Evolutionary conservation across 2,329 filamentous ascomycete genomes (phyloP).

Genomic region (Ophiostoma montium): DNA sequence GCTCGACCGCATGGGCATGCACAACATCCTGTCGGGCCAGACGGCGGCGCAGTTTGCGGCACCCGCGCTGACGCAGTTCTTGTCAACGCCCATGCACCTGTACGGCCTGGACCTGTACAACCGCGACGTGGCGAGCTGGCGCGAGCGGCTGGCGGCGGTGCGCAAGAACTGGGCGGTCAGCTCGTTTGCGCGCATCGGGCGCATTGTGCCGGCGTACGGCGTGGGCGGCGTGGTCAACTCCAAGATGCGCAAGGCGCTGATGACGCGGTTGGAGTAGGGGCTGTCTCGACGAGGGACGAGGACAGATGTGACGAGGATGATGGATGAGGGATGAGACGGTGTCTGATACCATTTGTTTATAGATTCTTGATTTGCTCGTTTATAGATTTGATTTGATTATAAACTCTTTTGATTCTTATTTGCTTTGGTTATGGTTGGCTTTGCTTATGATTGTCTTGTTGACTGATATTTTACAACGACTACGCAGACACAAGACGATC

Average conservation of each 20-base stretch:
- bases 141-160: constrained; percentile 53
- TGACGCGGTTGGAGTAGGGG: constrained; percentile 39
- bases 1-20: constrained; percentile 18
- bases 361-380: too few species aligned
- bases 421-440: too few species aligned
- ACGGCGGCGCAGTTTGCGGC: constrained; percentile 66
- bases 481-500: background rate
- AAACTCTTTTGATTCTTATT: too few species aligned
- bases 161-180: constrained; percentile 63
- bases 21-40: constrained; percentile 30
- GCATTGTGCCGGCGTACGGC: constrained; percentile 82
- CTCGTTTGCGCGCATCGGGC: constrained; percentile 59
- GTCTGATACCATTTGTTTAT: too few species aligned
- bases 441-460: too few species aligned
- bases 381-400: too few species aligned
- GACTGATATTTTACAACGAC: too few species aligned
- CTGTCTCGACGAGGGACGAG: background rate
- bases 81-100: constrained; percentile 73
- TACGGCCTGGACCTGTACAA: constrained; percentile 82
- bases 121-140: constrained; percentile 33
- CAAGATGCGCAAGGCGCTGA: constrained; percentile 51
- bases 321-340: too few species aligned
- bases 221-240: constrained; percentile 77
- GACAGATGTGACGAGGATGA: background rate
- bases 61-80: constrained; percentile 63